Evolutionary conservation across 768 basidiomycete genomes (phyloP), one percentile per base, ranked within the genome.

Genomic region (Obba rivulosa): DNA sequence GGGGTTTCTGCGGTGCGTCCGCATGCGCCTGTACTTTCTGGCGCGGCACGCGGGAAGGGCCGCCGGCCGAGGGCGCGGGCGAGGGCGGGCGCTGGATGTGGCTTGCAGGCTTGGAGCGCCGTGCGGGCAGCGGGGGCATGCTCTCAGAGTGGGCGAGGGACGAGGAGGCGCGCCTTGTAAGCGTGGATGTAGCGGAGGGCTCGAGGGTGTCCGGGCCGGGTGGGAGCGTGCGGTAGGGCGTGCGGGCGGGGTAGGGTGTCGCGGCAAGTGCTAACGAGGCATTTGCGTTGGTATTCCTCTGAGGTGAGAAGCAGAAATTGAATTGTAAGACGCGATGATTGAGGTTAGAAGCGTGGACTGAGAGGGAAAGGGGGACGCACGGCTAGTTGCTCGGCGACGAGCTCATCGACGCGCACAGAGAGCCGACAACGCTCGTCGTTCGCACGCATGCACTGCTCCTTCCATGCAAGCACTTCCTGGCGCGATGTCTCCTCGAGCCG

Each of bases 371-470:
- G 36, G 17, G 20, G 20, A 66, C 76, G 42, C 50, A 63, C 62
- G 17, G 57, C 52, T 9, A 60, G 49, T 24, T 60, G 62, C 44
- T 79, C 79, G 4, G 75, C 63, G 8, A 82, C 61, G 2, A 85
- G 71, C 46, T 84, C 81, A 39, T 83, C 80, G 9, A 83, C 61
- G 36, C 79, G 72, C 4, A 74, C 73, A 8, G 79, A 69, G 11
- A 87, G 72, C 4, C 72, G 71, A 24, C 73, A 76, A 47, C 85
- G 75, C 48, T 87, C 84, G 47, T 81, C 73, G 52, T 89, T 85
- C 39, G 86, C 83, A 14, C 85, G 79, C 34, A 82, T 68, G 62
- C 86, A 88, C 56, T 87, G 85, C 18, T 86, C 85, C 62, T 88
- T 87, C 87, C 87, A 89, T 56, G 83, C 83, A 45, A 72, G 70